Percentiles rank a stretch among this genome's conserved stretches.
Conservation (phyloP, 2,329 filamentous ascomycete species). For the Apiospora hydei region DNA sequence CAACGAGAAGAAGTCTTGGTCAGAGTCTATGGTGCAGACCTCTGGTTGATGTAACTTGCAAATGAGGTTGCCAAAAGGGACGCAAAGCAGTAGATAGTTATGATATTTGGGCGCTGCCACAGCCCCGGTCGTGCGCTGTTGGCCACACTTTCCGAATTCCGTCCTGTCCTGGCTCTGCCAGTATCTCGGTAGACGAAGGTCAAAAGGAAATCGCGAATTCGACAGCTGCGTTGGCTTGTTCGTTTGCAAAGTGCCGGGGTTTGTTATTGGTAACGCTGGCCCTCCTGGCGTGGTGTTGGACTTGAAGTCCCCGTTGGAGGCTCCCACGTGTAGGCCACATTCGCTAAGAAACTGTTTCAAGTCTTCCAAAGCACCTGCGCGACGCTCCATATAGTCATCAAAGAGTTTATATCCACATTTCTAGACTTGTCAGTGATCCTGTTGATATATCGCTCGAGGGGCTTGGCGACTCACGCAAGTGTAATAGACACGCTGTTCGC, state of each 20-base stretch:
- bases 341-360: neutral
- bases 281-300: neutral
- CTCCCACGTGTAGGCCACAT: neutral
- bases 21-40: constrained; percentile 33
- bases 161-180: neutral
- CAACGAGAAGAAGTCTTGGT: constrained; percentile 33
- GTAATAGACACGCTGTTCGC: neutral
- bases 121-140: neutral
- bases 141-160: neutral
- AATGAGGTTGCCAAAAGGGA: constrained; percentile 30
- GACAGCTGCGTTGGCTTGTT: neutral
- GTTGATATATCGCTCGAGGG: neutral
- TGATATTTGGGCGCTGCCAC: neutral
- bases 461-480: neutral
- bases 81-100: constrained; percentile 31
- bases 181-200: neutral
- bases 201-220: neutral
- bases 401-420: neutral
- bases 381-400: neutral
- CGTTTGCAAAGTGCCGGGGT: neutral
- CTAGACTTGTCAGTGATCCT: neutral
- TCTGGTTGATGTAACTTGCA: constrained; percentile 32
- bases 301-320: neutral
- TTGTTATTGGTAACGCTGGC: neutral
- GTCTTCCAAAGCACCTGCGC: neutral